Evolutionary conservation across 1,284 basidiomycete genomes (phyloP).

Genomic region (Leccinum fallax): DNA sequence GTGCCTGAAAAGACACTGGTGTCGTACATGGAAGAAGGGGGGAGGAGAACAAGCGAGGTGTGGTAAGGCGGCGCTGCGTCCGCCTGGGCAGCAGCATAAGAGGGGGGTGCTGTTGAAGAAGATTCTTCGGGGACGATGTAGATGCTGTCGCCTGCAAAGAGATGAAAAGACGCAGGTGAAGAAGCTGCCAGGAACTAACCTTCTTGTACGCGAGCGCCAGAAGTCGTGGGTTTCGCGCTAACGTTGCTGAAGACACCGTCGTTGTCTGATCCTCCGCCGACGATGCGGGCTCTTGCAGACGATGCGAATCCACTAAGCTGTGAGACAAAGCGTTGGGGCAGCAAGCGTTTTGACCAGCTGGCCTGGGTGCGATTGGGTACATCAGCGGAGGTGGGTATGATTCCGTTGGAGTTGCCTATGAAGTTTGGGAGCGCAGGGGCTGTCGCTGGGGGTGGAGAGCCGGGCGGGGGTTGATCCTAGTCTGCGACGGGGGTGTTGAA

Average conservation of each 20-base stretch:
- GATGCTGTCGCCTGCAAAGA: slow-evolving; percentile 62
- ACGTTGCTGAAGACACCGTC: slow-evolving; percentile 98
- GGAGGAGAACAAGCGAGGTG: slow-evolving; percentile 93
- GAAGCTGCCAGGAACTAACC: slow-evolving; percentile 44
- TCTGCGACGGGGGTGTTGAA: slow-evolving; percentile 80
- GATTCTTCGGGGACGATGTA: slow-evolving; percentile 79
- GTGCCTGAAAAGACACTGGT: slow-evolving; percentile 41
- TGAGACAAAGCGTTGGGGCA: slow-evolving; percentile 51
- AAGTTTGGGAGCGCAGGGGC: slow-evolving; percentile 65
- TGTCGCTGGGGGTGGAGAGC: slow-evolving; percentile 77
- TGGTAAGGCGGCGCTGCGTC: slow-evolving; percentile 98
- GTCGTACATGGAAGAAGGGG: slow-evolving; percentile 48
- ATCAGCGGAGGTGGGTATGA: slow-evolving; percentile 57
- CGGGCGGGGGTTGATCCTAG: slow-evolving; percentile 78
- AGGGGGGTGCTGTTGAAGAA: slow-evolving; percentile 82
- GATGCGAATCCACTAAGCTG: slow-evolving; percentile 47
- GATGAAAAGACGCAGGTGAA: not conserved
- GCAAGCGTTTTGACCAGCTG: slow-evolving; percentile 59
- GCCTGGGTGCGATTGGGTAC: slow-evolving; percentile 38
- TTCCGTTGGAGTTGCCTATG: slow-evolving; percentile 82
- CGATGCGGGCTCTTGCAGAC: slow-evolving; percentile 14
- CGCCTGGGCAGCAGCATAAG: slow-evolving; percentile 88
- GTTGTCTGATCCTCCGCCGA: slow-evolving; percentile 80
- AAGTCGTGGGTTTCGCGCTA: slow-evolving; percentile 79
- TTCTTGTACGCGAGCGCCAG: slow-evolving; percentile 59